Base-by-base conservation (phyloP, 1,139 yeast genomes). In the Williopsis jadinii region DNA sequence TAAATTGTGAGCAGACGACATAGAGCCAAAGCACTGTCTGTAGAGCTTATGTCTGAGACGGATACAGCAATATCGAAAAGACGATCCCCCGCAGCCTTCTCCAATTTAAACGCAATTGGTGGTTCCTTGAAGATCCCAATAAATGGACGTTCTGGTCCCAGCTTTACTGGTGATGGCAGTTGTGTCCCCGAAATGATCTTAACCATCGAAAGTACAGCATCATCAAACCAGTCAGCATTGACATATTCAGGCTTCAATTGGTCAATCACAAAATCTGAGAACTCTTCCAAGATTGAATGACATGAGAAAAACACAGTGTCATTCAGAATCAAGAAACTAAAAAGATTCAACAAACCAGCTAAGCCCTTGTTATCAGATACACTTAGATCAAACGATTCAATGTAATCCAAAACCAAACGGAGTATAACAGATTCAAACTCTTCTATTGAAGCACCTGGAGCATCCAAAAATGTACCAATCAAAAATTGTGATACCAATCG, bases 1-100 rank as follows among this genome's bases (percentile, higher is more conserved):
- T 71, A 75, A 10, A 81, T 56, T 0, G 79, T 68, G 42, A 84
- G 58, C 2, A 82, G 53, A 32, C 80, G 66, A 11, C 77, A 67
- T 2, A 78, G 59, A 0, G 78, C 71, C 2, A 72, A 50, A 0
- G 83, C 81, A 2, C 76, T 61, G 32, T 70, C 64, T 14, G 71
- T 66, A 34, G 66, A 68, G 1, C 65, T 55, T 9, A 78, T 57
- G 0, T 64, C 64, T 3, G 64, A 62, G 4, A 74, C 58, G 2
- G 59, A 49, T 2, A 76, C 51, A 15, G 84, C 41, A 0, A 60
- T 54, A 0, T 69, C 64, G 44, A 82, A 73, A 1, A 84, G 55
- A 1, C 52, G 45, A 3, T 61, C 59, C 32, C 63, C 64, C 2
- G 57, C 39, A 1, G 49, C 61, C 3, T 56, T 56, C 6, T 65